A percentile compares a stretch with the other conserved stretches of the same genome.
phyloP scores from a whole-genome alignment of 73 alveolate genomes.

The Symbiodinium pilosum region DNA sequence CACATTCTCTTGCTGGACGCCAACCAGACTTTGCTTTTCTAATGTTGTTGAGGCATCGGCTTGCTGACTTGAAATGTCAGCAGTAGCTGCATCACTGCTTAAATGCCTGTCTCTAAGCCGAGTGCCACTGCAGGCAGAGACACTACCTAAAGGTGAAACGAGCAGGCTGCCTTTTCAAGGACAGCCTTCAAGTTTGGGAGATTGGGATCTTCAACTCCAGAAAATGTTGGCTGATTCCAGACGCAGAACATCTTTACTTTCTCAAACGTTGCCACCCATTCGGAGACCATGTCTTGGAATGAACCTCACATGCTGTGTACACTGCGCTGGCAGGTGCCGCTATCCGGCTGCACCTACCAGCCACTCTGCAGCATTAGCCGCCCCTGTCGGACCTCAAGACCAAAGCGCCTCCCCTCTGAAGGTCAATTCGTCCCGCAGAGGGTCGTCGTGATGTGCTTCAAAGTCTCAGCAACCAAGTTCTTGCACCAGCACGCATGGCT shows the following conservation, averaged over 20 bases:
- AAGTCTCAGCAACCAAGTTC: not conserved
- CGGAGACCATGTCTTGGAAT: not conserved
- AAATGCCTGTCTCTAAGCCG: no score
- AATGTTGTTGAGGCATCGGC: no score
- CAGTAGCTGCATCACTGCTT: no score
- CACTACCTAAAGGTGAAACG: constrained; percentile 25
- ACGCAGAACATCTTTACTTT: not conserved
- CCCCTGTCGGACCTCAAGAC: not conserved
- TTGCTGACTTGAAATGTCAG: no score
- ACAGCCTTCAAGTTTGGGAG: not conserved
- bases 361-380: not conserved
- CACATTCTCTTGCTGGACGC: no score
- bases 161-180: not conserved
- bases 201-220: not conserved
- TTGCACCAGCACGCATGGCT: not conserved
- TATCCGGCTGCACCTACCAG: not conserved
- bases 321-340: not conserved
- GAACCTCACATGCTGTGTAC: not conserved
- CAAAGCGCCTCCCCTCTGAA: not conserved
- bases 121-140: not conserved
- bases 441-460: constrained; percentile 38
- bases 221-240: not conserved
- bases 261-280: no score
- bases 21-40: no score
- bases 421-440: not conserved